Evolutionary conservation across 2,329 filamentous ascomycete species (phyloP).

Genomic region (Rugonectria rugulosa): DNA sequence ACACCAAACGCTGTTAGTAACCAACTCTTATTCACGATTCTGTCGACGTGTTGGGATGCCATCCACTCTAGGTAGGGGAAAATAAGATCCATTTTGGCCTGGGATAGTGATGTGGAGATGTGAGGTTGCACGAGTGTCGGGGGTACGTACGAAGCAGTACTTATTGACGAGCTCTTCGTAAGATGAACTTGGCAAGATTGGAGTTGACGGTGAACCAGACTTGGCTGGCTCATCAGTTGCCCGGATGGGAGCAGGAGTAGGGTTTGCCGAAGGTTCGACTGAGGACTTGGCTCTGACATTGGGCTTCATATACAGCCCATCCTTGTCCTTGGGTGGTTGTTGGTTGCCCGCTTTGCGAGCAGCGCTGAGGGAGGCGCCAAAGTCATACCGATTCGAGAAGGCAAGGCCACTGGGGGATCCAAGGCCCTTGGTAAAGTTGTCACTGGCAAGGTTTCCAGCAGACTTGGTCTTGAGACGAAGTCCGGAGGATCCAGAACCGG

Average conservation of each 20-base stretch:
- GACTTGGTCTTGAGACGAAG: conserved; percentile 79
- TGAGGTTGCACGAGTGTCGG: conserved; percentile 44
- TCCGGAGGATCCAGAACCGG: conserved; percentile 58
- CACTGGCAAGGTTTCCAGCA: conserved; percentile 66
- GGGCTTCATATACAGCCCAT: conserved; percentile 65
- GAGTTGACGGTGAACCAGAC: conserved; percentile 58
- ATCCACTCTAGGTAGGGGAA: conserved; percentile 24
- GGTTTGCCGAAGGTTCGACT: conserved; percentile 36
- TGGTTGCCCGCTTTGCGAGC: conserved; percentile 80
- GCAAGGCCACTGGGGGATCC: conserved; percentile 70
- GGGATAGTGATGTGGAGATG: conserved; percentile 29
- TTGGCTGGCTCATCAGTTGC: conserved; percentile 41
- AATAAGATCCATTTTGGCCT: conserved; percentile 26
- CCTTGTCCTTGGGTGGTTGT: conserved; percentile 63
- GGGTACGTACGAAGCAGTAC: conserved; percentile 98
- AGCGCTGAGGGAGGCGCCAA: conserved; percentile 87
- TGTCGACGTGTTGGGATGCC: conserved; percentile 29
- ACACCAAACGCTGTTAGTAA: conserved; percentile 49
- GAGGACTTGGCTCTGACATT: conserved; percentile 44
- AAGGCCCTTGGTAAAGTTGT: conserved; percentile 62
- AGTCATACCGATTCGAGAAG: conserved; percentile 95
- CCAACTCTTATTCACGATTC: conserved; percentile 34
- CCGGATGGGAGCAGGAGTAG: conserved; percentile 16
- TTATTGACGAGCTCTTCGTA: conserved; percentile 98
- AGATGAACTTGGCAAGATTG: conserved; percentile 79